These are phyloP conservation scores for Pulveroboletus sp. DNA, from an alignment of 768 basidiomycete species.

Conservation along the genomic window DNA sequence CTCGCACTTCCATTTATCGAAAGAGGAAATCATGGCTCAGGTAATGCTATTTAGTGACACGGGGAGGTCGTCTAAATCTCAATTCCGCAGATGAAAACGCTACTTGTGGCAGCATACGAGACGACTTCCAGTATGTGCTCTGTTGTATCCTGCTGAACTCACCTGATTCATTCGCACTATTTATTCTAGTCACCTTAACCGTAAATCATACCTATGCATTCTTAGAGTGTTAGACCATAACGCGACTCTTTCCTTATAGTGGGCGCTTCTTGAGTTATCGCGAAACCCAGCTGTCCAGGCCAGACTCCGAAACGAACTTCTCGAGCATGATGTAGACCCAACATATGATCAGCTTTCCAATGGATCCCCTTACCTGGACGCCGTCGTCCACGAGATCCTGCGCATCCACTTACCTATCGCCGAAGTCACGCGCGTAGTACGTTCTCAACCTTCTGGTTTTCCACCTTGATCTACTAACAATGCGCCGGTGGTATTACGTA, in stretches of 20 bases:
- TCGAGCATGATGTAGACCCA: constrained; percentile 43
- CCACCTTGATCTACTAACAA: too few relatives aligned
- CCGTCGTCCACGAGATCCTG: constrained; percentile 44
- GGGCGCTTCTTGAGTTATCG: constrained; percentile 48
- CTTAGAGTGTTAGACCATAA: too few relatives aligned
- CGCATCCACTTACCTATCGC: constrained; percentile 40
- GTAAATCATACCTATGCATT: constrained; percentile 7
- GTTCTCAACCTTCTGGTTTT: background rate
- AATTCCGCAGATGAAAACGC: constrained; percentile 12
- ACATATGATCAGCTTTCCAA: constrained; percentile 52
- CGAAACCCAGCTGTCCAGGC: constrained; percentile 44
- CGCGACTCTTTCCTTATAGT: constrained; percentile 28
- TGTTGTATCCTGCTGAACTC: background rate
- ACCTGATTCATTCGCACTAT: background rate
- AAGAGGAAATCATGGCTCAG: constrained; percentile 28
- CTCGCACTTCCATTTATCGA: constrained; percentile 22
- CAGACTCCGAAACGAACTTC: constrained; percentile 49
- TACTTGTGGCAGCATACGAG: constrained; percentile 23
- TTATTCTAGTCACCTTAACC: constrained; percentile 16
- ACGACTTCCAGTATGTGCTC: constrained; percentile 18
- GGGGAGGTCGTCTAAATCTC: background rate
- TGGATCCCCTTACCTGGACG: constrained; percentile 53
- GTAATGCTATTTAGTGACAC: background rate
- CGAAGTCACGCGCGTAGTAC: constrained; percentile 17
- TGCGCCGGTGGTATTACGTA: too few relatives aligned